Evolutionary conservation across 2,329 filamentous ascomycete species (phyloP).

Genomic region (Aspergillus sp.): DNA sequence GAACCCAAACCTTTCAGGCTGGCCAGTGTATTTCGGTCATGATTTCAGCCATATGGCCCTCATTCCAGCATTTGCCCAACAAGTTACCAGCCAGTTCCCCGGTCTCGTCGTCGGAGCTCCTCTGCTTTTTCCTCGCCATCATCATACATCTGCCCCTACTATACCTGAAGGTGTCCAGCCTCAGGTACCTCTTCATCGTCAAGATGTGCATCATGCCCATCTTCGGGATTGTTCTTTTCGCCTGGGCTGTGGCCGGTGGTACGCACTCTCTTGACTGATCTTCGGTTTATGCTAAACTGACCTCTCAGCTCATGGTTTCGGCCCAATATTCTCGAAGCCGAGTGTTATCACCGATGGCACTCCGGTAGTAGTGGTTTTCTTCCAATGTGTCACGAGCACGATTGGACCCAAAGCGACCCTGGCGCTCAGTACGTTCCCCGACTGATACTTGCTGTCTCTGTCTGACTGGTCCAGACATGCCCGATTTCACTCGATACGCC

Average conservation of each 20-base stretch:
- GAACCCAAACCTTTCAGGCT: constrained; percentile 12
- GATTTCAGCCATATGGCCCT: constrained; percentile 15
- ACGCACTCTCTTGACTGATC: not conserved
- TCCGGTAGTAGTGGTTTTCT: constrained; percentile 10
- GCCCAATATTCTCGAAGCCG: constrained; percentile 11
- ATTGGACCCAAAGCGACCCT: constrained; percentile 12
- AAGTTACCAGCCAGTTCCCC: constrained; percentile 3
- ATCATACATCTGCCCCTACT: constrained; percentile 9
- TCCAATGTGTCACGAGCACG: constrained; percentile 10
- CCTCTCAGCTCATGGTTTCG: constrained; percentile 7
- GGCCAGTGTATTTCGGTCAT: constrained; percentile 11
- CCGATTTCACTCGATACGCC: constrained; percentile 13
- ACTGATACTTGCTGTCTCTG: not conserved
- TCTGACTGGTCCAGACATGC: constrained; percentile 3
- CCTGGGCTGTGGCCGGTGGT: constrained; percentile 11
- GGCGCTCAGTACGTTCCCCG: constrained; percentile 5
- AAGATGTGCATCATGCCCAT: constrained; percentile 13
- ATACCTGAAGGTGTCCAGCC: constrained; percentile 7
- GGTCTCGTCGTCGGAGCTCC: constrained; percentile 9
- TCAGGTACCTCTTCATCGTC: constrained; percentile 11
- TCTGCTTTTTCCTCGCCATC: constrained; percentile 14
- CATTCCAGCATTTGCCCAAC: constrained; percentile 11
- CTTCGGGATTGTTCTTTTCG: constrained; percentile 11
- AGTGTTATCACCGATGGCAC: constrained; percentile 11
- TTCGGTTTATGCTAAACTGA: not conserved